Evolutionary conservation across 805 yeast genomes (phyloP).

Genomic region (Cyberlindnera xishuangbannaensis): DNA sequence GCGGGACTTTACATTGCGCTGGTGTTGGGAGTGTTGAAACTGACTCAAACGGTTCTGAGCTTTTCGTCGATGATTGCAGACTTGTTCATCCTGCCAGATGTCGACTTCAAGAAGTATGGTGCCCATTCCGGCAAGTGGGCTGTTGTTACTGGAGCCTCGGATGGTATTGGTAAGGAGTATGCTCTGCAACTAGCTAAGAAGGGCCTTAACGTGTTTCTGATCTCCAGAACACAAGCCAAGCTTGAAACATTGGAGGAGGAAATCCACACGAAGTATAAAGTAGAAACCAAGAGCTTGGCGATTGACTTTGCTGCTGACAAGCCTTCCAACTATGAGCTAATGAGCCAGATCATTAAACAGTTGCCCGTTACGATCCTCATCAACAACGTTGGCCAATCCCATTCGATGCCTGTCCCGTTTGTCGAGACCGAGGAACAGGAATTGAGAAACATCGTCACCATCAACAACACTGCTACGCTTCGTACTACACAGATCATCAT

Average conservation of each 20-base stretch:
- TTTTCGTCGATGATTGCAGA: constrained; percentile 51
- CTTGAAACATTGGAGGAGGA: constrained; percentile 61
- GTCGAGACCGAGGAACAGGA: constrained; percentile 72
- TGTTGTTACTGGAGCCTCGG: constrained; percentile 95
- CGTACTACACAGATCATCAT: constrained; percentile 74
- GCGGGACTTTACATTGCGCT: constrained; percentile 36
- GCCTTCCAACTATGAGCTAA: constrained; percentile 46
- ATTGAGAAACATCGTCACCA: constrained; percentile 70
- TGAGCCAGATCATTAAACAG: constrained; percentile 40
- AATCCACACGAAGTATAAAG: constrained; percentile 52
- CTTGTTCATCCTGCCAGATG: constrained; percentile 58
- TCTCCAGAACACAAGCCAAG: constrained; percentile 80
- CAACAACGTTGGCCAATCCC: constrained; percentile 94
- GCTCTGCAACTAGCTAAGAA: constrained; percentile 77
- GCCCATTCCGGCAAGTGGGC: constrained; percentile 76
- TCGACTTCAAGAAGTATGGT: constrained; percentile 63
- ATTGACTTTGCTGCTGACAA: constrained; percentile 72
- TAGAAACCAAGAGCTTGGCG: constrained; percentile 61
- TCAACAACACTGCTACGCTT: constrained; percentile 81
- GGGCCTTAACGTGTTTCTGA: constrained; percentile 78
- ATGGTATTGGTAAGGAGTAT: constrained; percentile 94
- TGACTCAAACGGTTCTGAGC: constrained; percentile 46
- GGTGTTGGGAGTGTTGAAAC: constrained; percentile 57
- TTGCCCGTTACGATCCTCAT: constrained; percentile 69
- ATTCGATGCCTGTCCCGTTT: constrained; percentile 92